Conservation (phyloP, 805 yeast species). For the Vanderwaltozyma yarrowii region DNA sequence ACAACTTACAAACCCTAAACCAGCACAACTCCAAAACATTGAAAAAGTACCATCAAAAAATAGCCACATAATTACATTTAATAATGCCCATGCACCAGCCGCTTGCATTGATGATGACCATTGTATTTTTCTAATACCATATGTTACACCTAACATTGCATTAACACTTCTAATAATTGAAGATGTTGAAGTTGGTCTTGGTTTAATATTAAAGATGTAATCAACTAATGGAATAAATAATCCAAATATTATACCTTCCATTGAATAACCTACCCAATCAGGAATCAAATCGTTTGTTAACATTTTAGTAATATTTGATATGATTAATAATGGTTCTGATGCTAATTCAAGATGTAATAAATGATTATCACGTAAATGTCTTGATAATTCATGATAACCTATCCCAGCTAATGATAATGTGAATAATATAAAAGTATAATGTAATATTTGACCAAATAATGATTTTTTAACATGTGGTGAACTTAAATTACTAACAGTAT, state of each 20-base stretch:
- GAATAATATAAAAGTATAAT: slow-evolving; percentile 10
- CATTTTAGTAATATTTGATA: slow-evolving; percentile 18
- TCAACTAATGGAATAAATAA: slow-evolving; percentile 38
- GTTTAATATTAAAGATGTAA: slow-evolving; percentile 9
- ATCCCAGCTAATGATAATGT: slow-evolving; percentile 38
- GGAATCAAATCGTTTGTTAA: slow-evolving; percentile 14
- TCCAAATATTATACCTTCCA: slow-evolving; percentile 55
- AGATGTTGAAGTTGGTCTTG: slow-evolving; percentile 7
- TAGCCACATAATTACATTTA: slow-evolving; percentile 59
- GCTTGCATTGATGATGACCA: slow-evolving; percentile 63
- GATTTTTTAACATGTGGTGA: slow-evolving; percentile 1
- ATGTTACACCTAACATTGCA: slow-evolving; percentile 60
- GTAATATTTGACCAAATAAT: slow-evolving; percentile 2
- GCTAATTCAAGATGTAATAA: slow-evolving; percentile 33
- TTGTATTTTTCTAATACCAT: slow-evolving; percentile 57
- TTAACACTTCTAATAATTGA: slow-evolving; percentile 27
- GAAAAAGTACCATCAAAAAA: slow-evolving; percentile 49
- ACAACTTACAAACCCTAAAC: slow-evolving; percentile 19
- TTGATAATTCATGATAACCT: slow-evolving; percentile 42
- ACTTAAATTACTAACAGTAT: background rate
- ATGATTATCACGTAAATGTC: slow-evolving; percentile 44
- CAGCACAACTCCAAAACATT: slow-evolving; percentile 35
- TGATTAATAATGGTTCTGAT: slow-evolving; percentile 34
- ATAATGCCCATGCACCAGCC: slow-evolving; percentile 48
- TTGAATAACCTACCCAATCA: slow-evolving; percentile 27